phyloP scores from a whole-genome alignment of 108 stramenopile genomes.

The Cyclotella sp. region DNA sequence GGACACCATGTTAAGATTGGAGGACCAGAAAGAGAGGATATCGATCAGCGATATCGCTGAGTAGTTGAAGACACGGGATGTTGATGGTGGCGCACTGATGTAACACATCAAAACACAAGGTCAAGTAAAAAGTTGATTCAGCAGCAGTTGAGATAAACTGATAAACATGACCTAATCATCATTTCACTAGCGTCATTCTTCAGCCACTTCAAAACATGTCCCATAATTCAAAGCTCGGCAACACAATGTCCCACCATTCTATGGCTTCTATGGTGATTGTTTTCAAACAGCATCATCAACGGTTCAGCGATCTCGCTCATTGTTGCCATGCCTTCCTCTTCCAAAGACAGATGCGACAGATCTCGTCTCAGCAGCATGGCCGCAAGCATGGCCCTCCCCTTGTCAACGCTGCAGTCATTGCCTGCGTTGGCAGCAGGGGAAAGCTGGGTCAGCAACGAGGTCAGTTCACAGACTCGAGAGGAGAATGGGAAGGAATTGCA shows the following conservation, averaged over 20 bases:
- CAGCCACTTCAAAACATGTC: background rate
- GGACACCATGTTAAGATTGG: background rate
- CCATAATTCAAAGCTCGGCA: constrained; percentile 1
- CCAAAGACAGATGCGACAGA: background rate
- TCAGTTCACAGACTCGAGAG: constrained; percentile 38
- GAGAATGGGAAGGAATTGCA: constrained; percentile 23
- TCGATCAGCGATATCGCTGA: background rate
- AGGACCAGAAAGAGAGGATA: constrained; percentile 8
- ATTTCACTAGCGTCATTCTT: background rate
- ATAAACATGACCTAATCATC: background rate
- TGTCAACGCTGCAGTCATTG: constrained; percentile 6
- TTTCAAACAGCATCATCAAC: too few species aligned
- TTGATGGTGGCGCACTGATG: background rate
- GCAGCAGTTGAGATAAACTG: background rate
- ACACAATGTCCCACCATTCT: constrained; percentile 8
- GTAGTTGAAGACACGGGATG: background rate
- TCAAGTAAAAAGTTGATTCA: background rate
- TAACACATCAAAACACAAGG: background rate
- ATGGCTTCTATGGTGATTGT: background rate
- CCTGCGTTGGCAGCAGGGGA: constrained; percentile 2
- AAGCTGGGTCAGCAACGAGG: constrained; percentile 22
- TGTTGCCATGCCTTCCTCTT: background rate
- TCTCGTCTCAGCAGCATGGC: background rate
- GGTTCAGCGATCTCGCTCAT: background rate
- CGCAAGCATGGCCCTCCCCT: constrained; percentile 2